Conservation (phyloP, 1,139 yeast species). For the Sugiyamaella paludigena region DNA sequence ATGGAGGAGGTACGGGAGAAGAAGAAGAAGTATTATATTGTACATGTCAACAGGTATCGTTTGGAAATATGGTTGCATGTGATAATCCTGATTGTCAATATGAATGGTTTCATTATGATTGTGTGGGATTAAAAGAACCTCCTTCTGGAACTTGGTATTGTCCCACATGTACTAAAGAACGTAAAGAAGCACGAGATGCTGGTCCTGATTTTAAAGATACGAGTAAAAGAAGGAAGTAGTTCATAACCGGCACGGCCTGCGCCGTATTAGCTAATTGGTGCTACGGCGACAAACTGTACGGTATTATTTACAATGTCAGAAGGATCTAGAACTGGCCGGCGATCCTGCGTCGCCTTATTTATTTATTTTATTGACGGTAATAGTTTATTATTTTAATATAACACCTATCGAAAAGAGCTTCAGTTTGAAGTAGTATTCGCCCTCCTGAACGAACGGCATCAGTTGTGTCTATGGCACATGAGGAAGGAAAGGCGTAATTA, state of each 20-base stretch:
- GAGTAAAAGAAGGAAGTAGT: constrained; percentile 7
- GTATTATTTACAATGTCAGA: no score
- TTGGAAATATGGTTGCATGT: constrained; percentile 92
- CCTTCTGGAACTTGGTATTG: constrained; percentile 45
- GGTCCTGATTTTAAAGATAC: constrained; percentile 12
- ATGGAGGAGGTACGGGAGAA: constrained; percentile 53
- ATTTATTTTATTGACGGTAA: no score
- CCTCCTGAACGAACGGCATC: no score
- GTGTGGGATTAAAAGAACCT: constrained; percentile 65
- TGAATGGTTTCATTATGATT: constrained; percentile 81
- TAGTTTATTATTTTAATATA: no score
- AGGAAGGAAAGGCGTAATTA: no score
- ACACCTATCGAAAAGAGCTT: no score
- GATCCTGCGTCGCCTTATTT: no score
- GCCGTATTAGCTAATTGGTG: no score
- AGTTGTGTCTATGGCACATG: no score
- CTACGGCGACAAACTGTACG: no score
- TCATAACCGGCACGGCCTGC: neutral
- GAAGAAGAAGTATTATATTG: constrained; percentile 71
- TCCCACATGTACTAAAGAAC: constrained; percentile 35
- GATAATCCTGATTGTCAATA: constrained; percentile 76
- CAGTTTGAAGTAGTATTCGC: no score
- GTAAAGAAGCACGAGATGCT: constrained; percentile 22
- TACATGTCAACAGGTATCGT: constrained; percentile 79
- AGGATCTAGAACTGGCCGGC: no score